These are phyloP conservation scores for Beauveria pseudobassiana DNA, from an alignment of 2,329 filamentous ascomycete genomes.

Conservation along the genomic window DNA sequence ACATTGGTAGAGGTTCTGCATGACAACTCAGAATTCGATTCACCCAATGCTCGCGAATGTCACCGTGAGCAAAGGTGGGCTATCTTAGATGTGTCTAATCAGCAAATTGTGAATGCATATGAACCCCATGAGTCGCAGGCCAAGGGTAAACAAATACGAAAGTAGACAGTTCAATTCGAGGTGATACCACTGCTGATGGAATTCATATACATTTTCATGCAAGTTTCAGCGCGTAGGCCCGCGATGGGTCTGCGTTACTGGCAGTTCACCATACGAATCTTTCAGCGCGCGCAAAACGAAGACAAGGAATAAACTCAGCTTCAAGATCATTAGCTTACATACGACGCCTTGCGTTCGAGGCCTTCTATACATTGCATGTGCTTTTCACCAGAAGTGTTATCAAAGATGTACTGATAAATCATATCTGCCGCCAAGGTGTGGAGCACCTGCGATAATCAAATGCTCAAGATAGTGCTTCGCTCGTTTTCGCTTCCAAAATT, in stretches of 20 bases:
- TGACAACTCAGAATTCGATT: slow-evolving; percentile 17
- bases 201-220: background rate
- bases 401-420: background rate
- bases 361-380: background rate
- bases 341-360: background rate
- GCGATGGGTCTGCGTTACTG: too few relatives aligned
- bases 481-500: slow-evolving; percentile 5
- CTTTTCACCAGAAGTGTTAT: background rate
- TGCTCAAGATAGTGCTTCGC: slow-evolving; percentile 5
- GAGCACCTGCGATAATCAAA: background rate
- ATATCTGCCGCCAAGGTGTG: background rate
- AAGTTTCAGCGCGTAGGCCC: too few relatives aligned
- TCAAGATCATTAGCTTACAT: background rate
- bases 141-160: background rate
- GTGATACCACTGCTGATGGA: background rate
- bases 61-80: slow-evolving; percentile 48
- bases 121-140: background rate
- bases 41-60: slow-evolving; percentile 16
- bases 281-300: background rate
- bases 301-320: background rate
- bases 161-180: background rate
- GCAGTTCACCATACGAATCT: background rate
- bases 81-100: slow-evolving; percentile 35
- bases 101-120: slow-evolving; percentile 34
- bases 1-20: background rate